These are phyloP conservation scores for Alternaria sp. DNA, from an alignment of 2,329 filamentous ascomycete genomes.

Conservation along the genomic window DNA sequence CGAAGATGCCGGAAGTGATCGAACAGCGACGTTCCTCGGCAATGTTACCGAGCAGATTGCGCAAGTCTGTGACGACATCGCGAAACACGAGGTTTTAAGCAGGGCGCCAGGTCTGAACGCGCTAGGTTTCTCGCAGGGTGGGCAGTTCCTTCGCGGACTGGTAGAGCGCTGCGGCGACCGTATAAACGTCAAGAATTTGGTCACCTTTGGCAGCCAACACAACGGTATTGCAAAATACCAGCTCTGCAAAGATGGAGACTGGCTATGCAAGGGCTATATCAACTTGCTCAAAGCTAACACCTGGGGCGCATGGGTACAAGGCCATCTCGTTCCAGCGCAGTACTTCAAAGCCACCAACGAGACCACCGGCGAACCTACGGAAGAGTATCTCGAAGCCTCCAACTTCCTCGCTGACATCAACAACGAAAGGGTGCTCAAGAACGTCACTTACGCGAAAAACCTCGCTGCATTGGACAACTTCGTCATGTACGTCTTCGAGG, in stretches of 20 bases:
- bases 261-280: slow-evolving; percentile 82
- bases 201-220: slow-evolving; percentile 92
- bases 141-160: slow-evolving; percentile 92
- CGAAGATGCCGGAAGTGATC: slow-evolving; percentile 73
- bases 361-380: slow-evolving; percentile 63
- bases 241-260: slow-evolving; percentile 75
- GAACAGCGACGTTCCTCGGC: slow-evolving; percentile 86
- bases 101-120: slow-evolving; percentile 87
- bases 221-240: slow-evolving; percentile 90
- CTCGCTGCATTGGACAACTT: slow-evolving; percentile 76
- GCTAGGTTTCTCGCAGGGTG: slow-evolving; percentile 93
- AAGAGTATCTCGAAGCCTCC: slow-evolving; percentile 78
- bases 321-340: slow-evolving; percentile 86
- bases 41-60: slow-evolving; percentile 83
- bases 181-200: slow-evolving; percentile 73
- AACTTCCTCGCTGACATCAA: slow-evolving; percentile 97
- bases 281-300: slow-evolving; percentile 80
- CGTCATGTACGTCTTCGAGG: slow-evolving; percentile 88
- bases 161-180: slow-evolving; percentile 85
- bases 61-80: slow-evolving; percentile 79
- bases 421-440: slow-evolving; percentile 84
- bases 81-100: slow-evolving; percentile 78
- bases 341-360: slow-evolving; percentile 80
- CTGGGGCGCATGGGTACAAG: slow-evolving; percentile 82
- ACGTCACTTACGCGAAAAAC: slow-evolving; percentile 75